phyloP scores from a whole-genome alignment of 2,329 filamentous ascomycete species.

The Microcyclosporella mali region DNA sequence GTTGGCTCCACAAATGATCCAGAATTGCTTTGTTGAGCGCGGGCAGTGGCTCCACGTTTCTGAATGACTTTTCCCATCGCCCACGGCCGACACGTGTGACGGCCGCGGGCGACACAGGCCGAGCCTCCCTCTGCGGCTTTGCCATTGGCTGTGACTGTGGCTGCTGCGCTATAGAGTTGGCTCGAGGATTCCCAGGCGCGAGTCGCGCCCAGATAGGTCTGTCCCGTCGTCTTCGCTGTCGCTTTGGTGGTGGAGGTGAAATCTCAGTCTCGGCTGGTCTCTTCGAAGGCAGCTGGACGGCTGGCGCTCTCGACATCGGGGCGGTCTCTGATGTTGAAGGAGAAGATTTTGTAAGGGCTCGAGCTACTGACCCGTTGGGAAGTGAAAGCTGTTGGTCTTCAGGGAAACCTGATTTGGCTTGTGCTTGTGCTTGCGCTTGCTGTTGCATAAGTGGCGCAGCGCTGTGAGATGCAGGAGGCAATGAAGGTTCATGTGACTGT shows the following conservation, averaged over 20 bases:
- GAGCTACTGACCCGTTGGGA: too few species aligned
- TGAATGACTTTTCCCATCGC: conserved; percentile 28
- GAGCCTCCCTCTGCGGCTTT: background rate
- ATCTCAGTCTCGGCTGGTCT: conserved; percentile 22
- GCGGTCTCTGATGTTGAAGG: background rate
- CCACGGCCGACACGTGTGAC: too few species aligned
- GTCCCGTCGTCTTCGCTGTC: conserved; percentile 23
- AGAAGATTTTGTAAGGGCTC: background rate
- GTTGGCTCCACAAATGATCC: conserved; percentile 25
- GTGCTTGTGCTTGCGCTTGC: background rate
- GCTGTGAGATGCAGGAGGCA: conserved; percentile 1
- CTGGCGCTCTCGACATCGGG: too few species aligned
- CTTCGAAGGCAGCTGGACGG: conserved; percentile 16
- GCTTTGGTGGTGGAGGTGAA: conserved; percentile 24
- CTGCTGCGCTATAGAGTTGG: background rate
- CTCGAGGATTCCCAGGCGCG: conserved; percentile 23
- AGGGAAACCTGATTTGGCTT: background rate
- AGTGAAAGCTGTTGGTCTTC: too few species aligned
- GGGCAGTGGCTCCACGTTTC: conserved; percentile 21
- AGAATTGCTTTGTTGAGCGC: conserved; percentile 20
- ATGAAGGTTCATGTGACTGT: conserved; percentile 1
- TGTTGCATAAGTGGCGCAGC: conserved; percentile 1
- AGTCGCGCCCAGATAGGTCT: conserved; percentile 32
- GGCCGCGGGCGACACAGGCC: too few species aligned
- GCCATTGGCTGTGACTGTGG: conserved; percentile 3